Conservation (phyloP, 2,329 filamentous ascomycete genomes). For the Chaetomiaceae sp. region DNA sequence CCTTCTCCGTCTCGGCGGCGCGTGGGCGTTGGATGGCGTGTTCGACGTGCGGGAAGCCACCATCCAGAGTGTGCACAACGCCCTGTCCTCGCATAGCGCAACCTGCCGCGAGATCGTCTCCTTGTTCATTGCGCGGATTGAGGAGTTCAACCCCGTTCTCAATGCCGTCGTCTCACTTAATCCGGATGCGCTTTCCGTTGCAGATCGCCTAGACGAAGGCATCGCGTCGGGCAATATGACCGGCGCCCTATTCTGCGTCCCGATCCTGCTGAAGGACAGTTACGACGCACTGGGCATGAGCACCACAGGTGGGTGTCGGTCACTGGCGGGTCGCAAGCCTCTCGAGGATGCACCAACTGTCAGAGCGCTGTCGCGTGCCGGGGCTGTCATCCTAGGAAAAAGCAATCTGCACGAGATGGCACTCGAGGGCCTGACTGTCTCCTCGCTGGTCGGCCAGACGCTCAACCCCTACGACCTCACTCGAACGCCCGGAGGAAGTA, state of each 20-base stretch:
- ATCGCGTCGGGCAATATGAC: conserved; percentile 43
- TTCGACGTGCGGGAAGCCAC: conserved; percentile 54
- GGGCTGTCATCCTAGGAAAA: conserved; percentile 54
- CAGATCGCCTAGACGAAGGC: conserved; percentile 43
- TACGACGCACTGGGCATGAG: conserved; percentile 49
- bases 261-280: conserved; percentile 59
- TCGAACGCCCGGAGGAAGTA: conserved; percentile 60
- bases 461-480: conserved; percentile 59
- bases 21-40: conserved; percentile 13
- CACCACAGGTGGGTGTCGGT: conserved; percentile 51
- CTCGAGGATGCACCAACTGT: conserved; percentile 44
- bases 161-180: conserved; percentile 54
- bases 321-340: conserved; percentile 42
- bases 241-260: conserved; percentile 53
- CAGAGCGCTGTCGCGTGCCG: conserved; percentile 41
- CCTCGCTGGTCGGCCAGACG: conserved; percentile 57
- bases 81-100: conserved; percentile 45
- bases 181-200: conserved; percentile 35
- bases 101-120: conserved; percentile 50
- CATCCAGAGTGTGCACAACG: conserved; percentile 49
- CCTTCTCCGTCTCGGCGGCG: too few species aligned
- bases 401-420: conserved; percentile 59
- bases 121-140: conserved; percentile 51
- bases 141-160: conserved; percentile 48
- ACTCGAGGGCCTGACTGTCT: conserved; percentile 56